Evolutionary conservation across 2,329 filamentous ascomycete species (phyloP), one percentile per base, ranked within the genome.

Genomic region (Cercospora sp.): DNA sequence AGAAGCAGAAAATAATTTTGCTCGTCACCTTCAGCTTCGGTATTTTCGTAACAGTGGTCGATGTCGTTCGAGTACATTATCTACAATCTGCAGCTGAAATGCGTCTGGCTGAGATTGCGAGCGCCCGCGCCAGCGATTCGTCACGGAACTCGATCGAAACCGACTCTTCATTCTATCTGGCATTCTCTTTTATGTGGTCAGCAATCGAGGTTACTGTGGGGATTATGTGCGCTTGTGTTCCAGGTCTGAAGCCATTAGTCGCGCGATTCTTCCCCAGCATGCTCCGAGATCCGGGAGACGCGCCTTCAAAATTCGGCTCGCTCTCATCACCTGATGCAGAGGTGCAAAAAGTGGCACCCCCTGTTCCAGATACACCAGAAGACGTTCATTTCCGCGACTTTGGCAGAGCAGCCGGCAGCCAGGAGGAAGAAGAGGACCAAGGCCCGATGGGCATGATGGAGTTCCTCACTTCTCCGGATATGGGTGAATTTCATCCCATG

Each of bases 151-250:
- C 77, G 55, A 78, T 81, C 13, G 75, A 78, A 9, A 82, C 81
- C 8, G 86, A 88, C 71, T 86, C 87, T 69, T 84, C 84, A 43
- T 88, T 85, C 89, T 93, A 94, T 76, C 91, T 92, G 0, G 92
- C 92, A 0, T 81, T 93, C 55, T 72, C 72, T 0, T 90, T 96
- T 76, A 94, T 97, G 91, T 98, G 94, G 94, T 94, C 91, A 16
- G 91, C 90, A 12, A 89, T 97, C 64, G 94, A 97, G 79, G 93
- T 97, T 76, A 95, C 97, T 72, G 84, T 96, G 1, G 94, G 93
- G 18, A 93, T 97, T 73, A 90, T 93, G 71, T 97, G 92, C 76
- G 94, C 91, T 51, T 97, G 93, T 74, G 91, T 97, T n/a, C 94
- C 94, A 8, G 94, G 91, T 0, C 82, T 97, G 70, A 97, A 97